A percentile compares a stretch with the other conserved stretches of the same genome.
Evolutionary conservation across 139 green algal genomes (phyloP).

Genomic region (Auxenochlorella pyrenoidosa): DNA sequence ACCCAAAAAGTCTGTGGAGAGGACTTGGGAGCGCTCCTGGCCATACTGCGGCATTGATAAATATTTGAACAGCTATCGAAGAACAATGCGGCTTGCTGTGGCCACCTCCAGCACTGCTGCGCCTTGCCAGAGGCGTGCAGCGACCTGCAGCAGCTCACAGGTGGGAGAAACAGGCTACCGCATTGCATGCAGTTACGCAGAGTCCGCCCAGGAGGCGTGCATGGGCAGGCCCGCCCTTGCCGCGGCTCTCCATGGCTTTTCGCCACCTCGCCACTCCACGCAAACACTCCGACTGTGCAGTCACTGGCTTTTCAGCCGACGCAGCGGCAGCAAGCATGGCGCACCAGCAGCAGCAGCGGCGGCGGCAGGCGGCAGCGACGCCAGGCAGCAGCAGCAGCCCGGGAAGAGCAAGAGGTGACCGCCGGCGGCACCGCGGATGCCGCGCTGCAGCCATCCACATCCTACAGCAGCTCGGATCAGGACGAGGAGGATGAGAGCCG

Average conservation of each 20-base stretch:
- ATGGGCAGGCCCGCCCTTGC: no score
- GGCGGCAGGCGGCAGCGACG: slow-evolving; percentile 8
- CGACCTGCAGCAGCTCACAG: not conserved
- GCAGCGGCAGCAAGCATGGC: not conserved
- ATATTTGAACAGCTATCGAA: not conserved
- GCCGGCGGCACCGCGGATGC: not conserved
- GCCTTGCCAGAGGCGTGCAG: not conserved
- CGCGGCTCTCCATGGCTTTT: no score
- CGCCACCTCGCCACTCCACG: not conserved
- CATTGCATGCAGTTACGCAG: no score
- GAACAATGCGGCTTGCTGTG: not conserved
- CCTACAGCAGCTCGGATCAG: not conserved
- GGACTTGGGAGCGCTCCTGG: no score
- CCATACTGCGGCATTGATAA: no score
- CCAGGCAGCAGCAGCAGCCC: slow-evolving; percentile 2
- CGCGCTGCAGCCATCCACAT: slow-evolving; percentile 8
- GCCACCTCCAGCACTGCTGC: not conserved
- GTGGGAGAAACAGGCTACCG: no score
- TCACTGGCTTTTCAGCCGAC: not conserved
- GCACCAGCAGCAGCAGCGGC: not conserved
- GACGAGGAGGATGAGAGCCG: not conserved
- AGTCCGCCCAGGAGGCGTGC: no score
- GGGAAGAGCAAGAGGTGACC: not conserved
- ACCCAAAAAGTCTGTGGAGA: no score
- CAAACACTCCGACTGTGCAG: not conserved